Conservation (phyloP, 805 yeast genomes). For the Starmera quercuum region DNA sequence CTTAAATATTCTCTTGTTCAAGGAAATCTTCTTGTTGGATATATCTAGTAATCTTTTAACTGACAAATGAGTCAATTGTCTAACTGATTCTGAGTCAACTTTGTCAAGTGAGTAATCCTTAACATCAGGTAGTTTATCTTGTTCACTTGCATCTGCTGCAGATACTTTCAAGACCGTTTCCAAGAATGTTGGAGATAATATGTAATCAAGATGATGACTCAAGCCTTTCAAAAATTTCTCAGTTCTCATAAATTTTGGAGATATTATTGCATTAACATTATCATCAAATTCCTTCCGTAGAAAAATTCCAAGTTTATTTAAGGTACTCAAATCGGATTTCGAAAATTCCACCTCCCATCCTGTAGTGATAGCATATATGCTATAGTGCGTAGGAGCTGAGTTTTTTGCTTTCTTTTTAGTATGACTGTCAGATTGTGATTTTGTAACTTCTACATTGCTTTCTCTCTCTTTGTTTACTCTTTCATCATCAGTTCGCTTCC, state of each 20-base stretch:
- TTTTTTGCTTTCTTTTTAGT: slow-evolving; percentile 10
- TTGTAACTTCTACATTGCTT: slow-evolving; percentile 4
- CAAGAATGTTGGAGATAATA: slow-evolving; percentile 49
- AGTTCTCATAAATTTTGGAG: slow-evolving; percentile 79
- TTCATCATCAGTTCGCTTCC: slow-evolving; percentile 17
- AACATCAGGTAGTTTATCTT: slow-evolving; percentile 15
- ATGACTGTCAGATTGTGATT: slow-evolving; percentile 4
- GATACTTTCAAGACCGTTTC: slow-evolving; percentile 33
- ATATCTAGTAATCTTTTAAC: slow-evolving; percentile 10
- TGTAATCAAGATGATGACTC: slow-evolving; percentile 40
- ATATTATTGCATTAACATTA: slow-evolving; percentile 46
- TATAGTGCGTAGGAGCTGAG: slow-evolving; percentile 22
- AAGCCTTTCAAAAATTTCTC: slow-evolving; percentile 76
- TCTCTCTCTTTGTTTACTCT: neutral
- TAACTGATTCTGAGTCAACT: slow-evolving; percentile 25
- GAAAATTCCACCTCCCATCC: slow-evolving; percentile 51
- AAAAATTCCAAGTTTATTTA: slow-evolving; percentile 51
- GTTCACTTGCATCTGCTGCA: slow-evolving; percentile 8
- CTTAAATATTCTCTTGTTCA: slow-evolving; percentile 32
- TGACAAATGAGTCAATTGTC: slow-evolving; percentile 19
- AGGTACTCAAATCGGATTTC: slow-evolving; percentile 32
- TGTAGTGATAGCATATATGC: slow-evolving; percentile 47
- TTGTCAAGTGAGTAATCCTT: slow-evolving; percentile 26
- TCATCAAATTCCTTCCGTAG: slow-evolving; percentile 26
- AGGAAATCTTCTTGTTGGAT: slow-evolving; percentile 6